A percentile compares a stretch with the other conserved stretches of the same genome.
These are phyloP conservation scores for Collybia sordida DNA, from an alignment of 768 basidiomycete species.

Conservation along the genomic window DNA sequence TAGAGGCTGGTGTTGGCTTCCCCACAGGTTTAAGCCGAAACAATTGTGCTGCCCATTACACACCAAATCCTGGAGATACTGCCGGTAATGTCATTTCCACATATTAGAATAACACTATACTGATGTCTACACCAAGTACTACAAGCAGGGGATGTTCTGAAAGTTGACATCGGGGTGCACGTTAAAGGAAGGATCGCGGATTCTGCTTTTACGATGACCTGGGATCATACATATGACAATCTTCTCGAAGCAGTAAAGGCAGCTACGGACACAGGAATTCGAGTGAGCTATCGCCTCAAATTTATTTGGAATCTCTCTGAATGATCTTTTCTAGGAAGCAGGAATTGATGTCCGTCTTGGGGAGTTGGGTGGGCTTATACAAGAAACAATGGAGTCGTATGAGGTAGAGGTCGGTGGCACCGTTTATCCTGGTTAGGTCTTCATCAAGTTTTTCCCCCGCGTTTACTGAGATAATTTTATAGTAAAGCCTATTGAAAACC, in stretches of 20 bases:
- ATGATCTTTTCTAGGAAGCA: conserved; percentile 64
- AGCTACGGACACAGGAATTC: conserved; percentile 90
- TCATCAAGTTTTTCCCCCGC: neutral
- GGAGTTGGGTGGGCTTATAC: conserved; percentile 88
- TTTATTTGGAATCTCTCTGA: too few species aligned
- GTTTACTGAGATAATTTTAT: conserved; percentile 6
- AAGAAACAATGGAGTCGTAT: conserved; percentile 99
- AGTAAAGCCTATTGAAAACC: conserved; percentile 94
- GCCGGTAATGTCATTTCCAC: conserved; percentile 47
- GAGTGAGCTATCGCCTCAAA: conserved; percentile 39
- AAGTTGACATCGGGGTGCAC: conserved; percentile 97
- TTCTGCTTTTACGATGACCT: conserved; percentile 92
- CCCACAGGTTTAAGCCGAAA: conserved; percentile 95
- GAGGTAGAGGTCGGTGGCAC: conserved; percentile 93
- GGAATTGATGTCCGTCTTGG: conserved; percentile 95
- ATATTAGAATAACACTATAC: neutral
- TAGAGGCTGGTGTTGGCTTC: conserved; percentile 89
- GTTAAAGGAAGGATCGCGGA: conserved; percentile 95
- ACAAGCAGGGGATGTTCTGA: conserved; percentile 82
- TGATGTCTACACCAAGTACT: conserved; percentile 52
- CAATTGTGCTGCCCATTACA: conserved; percentile 94
- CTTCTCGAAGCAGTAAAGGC: conserved; percentile 90
- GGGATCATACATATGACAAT: conserved; percentile 87
- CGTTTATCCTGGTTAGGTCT: conserved; percentile 65
- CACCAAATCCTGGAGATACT: conserved; percentile 92